Evolutionary conservation across 495 filamentous ascomycete species (phyloP).

Genomic region (Aspergillus biplanus): DNA sequence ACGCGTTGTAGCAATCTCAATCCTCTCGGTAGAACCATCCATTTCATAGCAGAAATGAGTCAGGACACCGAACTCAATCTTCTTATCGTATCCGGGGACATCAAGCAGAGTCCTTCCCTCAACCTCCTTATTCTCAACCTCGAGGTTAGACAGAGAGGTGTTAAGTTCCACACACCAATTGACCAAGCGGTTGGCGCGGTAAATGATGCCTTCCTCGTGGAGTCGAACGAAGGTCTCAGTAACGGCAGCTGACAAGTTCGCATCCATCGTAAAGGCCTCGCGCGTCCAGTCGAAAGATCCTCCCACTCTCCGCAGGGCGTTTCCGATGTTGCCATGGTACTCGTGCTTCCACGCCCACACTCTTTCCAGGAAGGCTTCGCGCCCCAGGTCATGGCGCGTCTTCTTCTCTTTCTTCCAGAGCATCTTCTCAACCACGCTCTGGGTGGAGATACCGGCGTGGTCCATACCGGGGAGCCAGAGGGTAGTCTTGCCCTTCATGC

Average conservation of each 20-base stretch:
- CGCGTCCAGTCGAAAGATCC: constrained; percentile 67
- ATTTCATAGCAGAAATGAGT: constrained; percentile 74
- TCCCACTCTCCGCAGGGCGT: constrained; percentile 59
- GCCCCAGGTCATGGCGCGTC: constrained; percentile 68
- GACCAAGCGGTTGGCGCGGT: constrained; percentile 74
- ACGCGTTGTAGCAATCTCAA: constrained; percentile 79
- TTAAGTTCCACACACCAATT: constrained; percentile 77
- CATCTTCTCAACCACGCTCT: constrained; percentile 78
- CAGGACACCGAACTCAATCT: constrained; percentile 74
- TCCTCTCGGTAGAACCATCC: constrained; percentile 63
- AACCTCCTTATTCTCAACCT: constrained; percentile 76
- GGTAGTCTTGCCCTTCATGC: constrained; percentile 68
- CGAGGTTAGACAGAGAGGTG: constrained; percentile 76
- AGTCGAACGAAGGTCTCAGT: constrained; percentile 72
- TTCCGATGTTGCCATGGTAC: constrained; percentile 66
- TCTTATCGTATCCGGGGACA: constrained; percentile 66
- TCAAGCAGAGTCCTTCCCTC: constrained; percentile 65
- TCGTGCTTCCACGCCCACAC: constrained; percentile 74
- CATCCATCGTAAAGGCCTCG: constrained; percentile 77
- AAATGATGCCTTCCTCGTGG: constrained; percentile 77
- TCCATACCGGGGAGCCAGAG: constrained; percentile 76
- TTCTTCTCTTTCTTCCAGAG: constrained; percentile 67
- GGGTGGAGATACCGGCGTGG: constrained; percentile 78
- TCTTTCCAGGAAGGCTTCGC: constrained; percentile 59
- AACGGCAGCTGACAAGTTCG: constrained; percentile 67